Base-by-base conservation (phyloP, 148 eudicot genomes). In the Linanthus parryae region DNA sequence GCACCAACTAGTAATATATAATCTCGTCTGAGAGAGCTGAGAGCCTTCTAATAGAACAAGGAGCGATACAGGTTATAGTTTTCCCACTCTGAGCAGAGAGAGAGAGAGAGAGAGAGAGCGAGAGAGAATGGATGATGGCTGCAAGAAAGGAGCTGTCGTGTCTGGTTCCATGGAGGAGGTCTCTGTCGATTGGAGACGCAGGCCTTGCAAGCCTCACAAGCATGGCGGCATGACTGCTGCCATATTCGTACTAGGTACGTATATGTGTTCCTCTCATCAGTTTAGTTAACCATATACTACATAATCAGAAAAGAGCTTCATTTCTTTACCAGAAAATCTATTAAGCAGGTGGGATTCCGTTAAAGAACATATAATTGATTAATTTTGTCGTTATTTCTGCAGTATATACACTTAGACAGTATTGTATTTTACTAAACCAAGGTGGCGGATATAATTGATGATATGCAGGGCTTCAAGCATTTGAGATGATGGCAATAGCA, bases 401-500 rank as follows among this genome's bases (percentile, higher is more conserved):
- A 5, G 11, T 11, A 31, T 31, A 31, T 31, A 5, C 35, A 5
- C 35, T 31, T 31, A 5, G 7, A 5, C 11, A 11, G 11, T 31
- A 5, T 31, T 31, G 7, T 31, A 5, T 11, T 11, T 31, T 31
- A 5, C 11, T 31, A 5, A 31, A 31, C 11, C 5, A 5, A 31
- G 5, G 5, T 31, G 5, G 7, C 11, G 35, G 7, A 5, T 11
- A 31, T 31, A 5, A 5, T 31, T 11, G 5, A 31, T 5, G 35
- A 31, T 31, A 31, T 31, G n/a, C 63, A 73, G 78, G 78, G 5
- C 61, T 73, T 13, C 78, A 69, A 25, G 74, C 67, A 22, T 73
- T 73, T 46, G 78, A 73, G 59, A 73, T 73, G 74, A 73, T 73
- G 78, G 78, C 74, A 34, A 69, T 73, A 43, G 78, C 78, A 7